A percentile compares a stretch with the other conserved stretches of the same genome.
Evolutionary conservation across 2,329 filamentous ascomycete species (phyloP).

Genomic region (Penicillium glabrum): DNA sequence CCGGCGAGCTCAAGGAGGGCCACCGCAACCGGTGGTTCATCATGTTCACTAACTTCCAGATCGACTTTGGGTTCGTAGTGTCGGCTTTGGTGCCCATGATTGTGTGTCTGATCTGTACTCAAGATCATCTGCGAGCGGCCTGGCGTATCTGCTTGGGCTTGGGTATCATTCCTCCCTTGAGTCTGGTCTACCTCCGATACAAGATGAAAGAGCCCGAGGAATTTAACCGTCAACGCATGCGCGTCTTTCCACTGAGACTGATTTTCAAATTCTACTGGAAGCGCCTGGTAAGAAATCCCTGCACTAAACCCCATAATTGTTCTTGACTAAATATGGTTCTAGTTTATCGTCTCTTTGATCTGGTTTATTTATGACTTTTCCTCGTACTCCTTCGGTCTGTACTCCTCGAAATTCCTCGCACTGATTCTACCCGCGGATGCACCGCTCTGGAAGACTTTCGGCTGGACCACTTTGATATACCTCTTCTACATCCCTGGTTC

Average conservation of each 20-base stretch:
- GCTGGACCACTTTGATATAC: constrained; percentile 87
- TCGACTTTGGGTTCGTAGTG: constrained; percentile 80
- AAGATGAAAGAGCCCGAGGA: constrained; percentile 77
- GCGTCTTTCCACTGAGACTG: constrained; percentile 54
- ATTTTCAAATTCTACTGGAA: constrained; percentile 69
- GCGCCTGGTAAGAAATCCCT: constrained; percentile 51
- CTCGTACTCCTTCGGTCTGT: constrained; percentile 81
- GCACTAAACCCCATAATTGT: too few species aligned
- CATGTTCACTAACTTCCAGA: constrained; percentile 84
- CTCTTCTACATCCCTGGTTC: constrained; percentile 86
- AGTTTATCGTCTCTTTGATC: constrained; percentile 65
- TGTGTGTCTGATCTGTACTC: constrained; percentile 58
- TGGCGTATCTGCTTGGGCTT: constrained; percentile 82
- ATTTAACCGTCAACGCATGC: constrained; percentile 70
- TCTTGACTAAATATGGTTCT: neutral
- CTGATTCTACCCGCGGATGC: constrained; percentile 62
- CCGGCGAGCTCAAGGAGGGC: constrained; percentile 75
- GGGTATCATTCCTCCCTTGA: constrained; percentile 73
- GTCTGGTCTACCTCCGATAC: constrained; percentile 69
- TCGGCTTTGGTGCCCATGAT: constrained; percentile 75
- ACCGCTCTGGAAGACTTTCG: constrained; percentile 74
- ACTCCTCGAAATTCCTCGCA: constrained; percentile 62
- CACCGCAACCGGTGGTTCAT: constrained; percentile 90
- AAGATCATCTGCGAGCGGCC: constrained; percentile 67
- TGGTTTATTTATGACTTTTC: constrained; percentile 92